Evolutionary conservation across 2,329 filamentous ascomycete genomes (phyloP), one percentile per base, ranked within the genome.

Genomic region (Macrophomina phaseolina): DNA sequence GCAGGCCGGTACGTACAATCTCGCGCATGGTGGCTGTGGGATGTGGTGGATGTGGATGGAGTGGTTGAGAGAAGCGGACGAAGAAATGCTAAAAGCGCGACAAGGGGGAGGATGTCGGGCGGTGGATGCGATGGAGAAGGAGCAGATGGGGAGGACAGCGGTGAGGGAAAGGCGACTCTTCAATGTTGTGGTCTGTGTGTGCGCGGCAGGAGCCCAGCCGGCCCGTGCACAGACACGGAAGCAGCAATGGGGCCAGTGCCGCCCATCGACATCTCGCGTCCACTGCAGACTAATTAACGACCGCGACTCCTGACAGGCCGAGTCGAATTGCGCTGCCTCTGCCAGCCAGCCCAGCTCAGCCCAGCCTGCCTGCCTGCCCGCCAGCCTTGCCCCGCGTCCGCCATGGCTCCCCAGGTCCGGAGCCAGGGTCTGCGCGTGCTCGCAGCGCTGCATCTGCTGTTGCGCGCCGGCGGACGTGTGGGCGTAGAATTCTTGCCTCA

Each of bases 1-100:
- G n/a, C 32, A 9, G 55, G 62, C 65, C 66, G 51, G 66, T 70
- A 88, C 87, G 81, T 82, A 90, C 88, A 82, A 90, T 90, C 82
- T 90, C 87, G 85, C 87, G 87, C 87, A 90, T 90, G 73, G 80
- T 88, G 81, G 77, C 68, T 71, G 72, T 55, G 67, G 40, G 4
- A 30, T 36, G 28, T 49, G 48, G 38, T 38, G 49, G 38, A 14
- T 53, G 36, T 55, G 49, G 65, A 67, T 36, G 30, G 56, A 14
- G 12, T 38, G 51, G 42, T 12, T 52, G 53, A 40, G 42, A 49
- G 36, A 14, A 40, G 52, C 28, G 14, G 16, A 8, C 5, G 5
- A n/a, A 23, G 64, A 62, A 49, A 62, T 38, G 64, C 46, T 61
- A 40, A 32, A 60, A 32, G 30, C 42, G 58, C 42, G 58, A 49